Evolutionary conservation across 2,329 filamentous ascomycete species (phyloP).

Genomic region (Fragosphaeria purpurea): DNA sequence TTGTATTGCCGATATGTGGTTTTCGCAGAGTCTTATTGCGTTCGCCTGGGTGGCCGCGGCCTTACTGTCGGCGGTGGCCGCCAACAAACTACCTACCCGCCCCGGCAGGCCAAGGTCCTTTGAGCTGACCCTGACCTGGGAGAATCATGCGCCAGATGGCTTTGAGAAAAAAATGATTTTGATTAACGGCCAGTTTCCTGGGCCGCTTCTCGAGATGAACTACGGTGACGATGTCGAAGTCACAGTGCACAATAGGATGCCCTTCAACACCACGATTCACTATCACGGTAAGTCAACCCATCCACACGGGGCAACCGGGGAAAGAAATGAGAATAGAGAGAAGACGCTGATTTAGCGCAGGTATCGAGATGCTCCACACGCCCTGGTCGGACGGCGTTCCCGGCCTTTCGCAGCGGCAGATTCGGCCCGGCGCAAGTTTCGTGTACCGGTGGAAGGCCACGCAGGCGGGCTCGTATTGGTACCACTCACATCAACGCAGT

Average conservation of each 20-base stretch:
- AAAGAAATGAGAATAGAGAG: no score
- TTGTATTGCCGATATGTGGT: no score
- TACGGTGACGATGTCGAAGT: constrained; percentile 41
- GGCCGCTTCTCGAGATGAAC: constrained; percentile 44
- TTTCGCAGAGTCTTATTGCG: no score
- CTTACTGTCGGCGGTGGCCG: no score
- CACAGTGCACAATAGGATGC: constrained; percentile 34
- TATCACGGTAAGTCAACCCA: constrained; percentile 31
- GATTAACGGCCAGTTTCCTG: constrained; percentile 52
- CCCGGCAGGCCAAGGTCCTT: constrained; percentile 7
- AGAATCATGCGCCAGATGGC: constrained; percentile 33
- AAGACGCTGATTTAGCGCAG: constrained; percentile 12
- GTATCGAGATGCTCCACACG: constrained; percentile 39
- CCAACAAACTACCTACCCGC: no score
- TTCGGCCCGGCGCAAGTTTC: constrained; percentile 37
- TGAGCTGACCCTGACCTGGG: constrained; percentile 26
- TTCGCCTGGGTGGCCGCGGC: no score
- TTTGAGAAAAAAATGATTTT: constrained; percentile 34
- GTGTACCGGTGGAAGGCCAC: constrained; percentile 45
- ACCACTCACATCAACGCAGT: constrained; percentile 45
- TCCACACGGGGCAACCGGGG: neutral
- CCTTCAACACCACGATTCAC: constrained; percentile 38
- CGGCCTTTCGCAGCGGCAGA: constrained; percentile 43
- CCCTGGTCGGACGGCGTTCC: constrained; percentile 53
- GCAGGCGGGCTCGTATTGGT: constrained; percentile 50